Evolutionary conservation across 139 green algal genomes (phyloP), one percentile per base, ranked within the genome.

Genomic region (Micractinium sp.): DNA sequence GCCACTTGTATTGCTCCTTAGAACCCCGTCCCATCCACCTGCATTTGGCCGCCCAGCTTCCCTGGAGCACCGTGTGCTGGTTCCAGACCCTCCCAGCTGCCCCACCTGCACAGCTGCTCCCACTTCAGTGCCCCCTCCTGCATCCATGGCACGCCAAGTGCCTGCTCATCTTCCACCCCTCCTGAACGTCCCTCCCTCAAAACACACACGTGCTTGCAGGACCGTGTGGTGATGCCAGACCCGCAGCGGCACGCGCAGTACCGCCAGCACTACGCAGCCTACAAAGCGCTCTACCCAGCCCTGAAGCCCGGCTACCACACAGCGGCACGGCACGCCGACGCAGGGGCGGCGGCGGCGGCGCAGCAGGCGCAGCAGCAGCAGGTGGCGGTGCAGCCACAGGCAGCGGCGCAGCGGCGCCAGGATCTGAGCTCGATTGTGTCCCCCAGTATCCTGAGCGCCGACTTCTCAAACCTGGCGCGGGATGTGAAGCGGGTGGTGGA

Each of bases 371-470:
- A 53, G 75, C 81, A 38, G 16, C 78, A 27, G 41, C 13, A 38
- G 29, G 77, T 5, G 4, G 20, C 39, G 20, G 18, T 18, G 63
- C 29, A 38, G 78, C 41, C 0, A 41, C 20, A 18, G 38, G 76
- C 35, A 25, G 75, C 19, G 27, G 63, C 39, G 23, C 71, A 66
- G 38, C 25, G 31, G 41, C 41, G 29, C 29, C 41, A 66, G 18
- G 63, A 33, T 20, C 88, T 90, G 61, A 82, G 53, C 41, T 69
- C 85, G 1, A 92, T 94, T 29, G 96, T 99, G 19, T 92, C 95
- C 1, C 97, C 97, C 15, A 97, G 93, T 36, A 98, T 98, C 47
- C 91, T 99, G 74, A 94, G 96, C 0, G 95, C 94, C 1, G 97
- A 99, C 90, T 98, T 99, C 90, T 93, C 96, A 13, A 87, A 91